Percentiles rank a stretch among this genome's conserved stretches.
phyloP scores from a whole-genome alignment of 2,329 filamentous ascomycete species.

The Paramyrothecium sp. region DNA sequence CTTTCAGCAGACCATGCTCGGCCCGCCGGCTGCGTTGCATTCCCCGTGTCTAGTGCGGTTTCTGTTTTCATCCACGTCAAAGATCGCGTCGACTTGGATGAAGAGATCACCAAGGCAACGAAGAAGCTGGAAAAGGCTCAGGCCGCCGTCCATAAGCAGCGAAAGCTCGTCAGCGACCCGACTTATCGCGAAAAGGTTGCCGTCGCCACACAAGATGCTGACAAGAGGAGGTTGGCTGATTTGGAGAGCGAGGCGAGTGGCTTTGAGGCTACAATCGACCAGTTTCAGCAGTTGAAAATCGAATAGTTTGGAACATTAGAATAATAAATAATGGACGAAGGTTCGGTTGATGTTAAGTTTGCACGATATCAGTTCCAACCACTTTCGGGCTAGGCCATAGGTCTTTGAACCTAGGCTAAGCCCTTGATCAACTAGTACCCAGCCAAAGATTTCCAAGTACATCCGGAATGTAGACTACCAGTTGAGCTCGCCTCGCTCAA shows the following conservation, averaged over 20 bases:
- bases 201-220: conserved; percentile 61
- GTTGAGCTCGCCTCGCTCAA: neutral
- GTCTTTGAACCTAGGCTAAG: too few species aligned
- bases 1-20: conserved; percentile 49
- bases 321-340: too few species aligned
- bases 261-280: conserved; percentile 71
- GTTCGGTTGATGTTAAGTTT: too few species aligned
- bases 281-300: conserved; percentile 73
- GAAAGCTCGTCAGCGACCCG: conserved; percentile 64
- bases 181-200: conserved; percentile 71
- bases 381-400: too few species aligned
- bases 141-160: conserved; percentile 63
- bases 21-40: conserved; percentile 69
- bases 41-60: conserved; percentile 65
- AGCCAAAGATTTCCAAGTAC: conserved; percentile 4
- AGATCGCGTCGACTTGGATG: conserved; percentile 52
- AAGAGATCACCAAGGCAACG: conserved; percentile 70
- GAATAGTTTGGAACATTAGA: too few species aligned
- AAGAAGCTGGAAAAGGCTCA: conserved; percentile 67
- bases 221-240: conserved; percentile 65
- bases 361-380: too few species aligned
- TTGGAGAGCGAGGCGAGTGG: conserved; percentile 66
- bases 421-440: too few species aligned
- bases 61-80: conserved; percentile 75
- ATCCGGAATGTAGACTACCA: neutral